These are phyloP conservation scores for Apodospora peruviana DNA, from an alignment of 495 filamentous ascomycete genomes.

Conservation along the genomic window DNA sequence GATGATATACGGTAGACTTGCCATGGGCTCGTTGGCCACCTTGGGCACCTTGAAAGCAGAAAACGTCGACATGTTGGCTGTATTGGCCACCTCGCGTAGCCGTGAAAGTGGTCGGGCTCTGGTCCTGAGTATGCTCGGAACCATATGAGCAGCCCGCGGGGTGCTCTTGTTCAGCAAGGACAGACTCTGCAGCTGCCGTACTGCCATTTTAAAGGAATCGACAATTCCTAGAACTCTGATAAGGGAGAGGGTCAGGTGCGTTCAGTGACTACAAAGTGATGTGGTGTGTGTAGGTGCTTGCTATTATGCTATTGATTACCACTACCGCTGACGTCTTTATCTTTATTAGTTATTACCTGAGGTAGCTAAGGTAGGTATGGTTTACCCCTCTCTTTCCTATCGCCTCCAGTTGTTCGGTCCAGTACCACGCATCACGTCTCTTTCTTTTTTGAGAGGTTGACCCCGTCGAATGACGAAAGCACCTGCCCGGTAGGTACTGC, in stretches of 20 bases:
- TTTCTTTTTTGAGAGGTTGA: too few relatives aligned
- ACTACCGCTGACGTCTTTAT: background rate
- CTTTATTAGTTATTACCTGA: too few relatives aligned
- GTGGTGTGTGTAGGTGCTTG: background rate
- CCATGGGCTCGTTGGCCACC: conserved; percentile 89
- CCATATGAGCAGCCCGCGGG: conserved; percentile 11
- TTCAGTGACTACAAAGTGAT: background rate
- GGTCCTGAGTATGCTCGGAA: conserved; percentile 14
- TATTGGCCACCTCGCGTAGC: conserved; percentile 2
- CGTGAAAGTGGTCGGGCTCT: background rate
- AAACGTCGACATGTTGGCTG: conserved; percentile 32
- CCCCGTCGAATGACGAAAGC: background rate
- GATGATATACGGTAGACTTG: conserved; percentile 39
- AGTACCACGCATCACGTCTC: too few relatives aligned
- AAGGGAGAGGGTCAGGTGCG: background rate
- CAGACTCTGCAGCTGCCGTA: conserved; percentile 12
- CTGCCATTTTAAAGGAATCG: conserved; percentile 12
- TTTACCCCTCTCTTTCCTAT: too few relatives aligned
- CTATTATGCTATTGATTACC: background rate
- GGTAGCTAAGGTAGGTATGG: too few relatives aligned
- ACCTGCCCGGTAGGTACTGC: too few relatives aligned
- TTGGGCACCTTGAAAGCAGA: conserved; percentile 84
- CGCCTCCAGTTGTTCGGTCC: too few relatives aligned
- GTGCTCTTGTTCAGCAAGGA: conserved; percentile 13
- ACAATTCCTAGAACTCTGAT: too few relatives aligned